Conservation (phyloP, 2,329 filamentous ascomycete species). For the Colletotrichum lentis region DNA sequence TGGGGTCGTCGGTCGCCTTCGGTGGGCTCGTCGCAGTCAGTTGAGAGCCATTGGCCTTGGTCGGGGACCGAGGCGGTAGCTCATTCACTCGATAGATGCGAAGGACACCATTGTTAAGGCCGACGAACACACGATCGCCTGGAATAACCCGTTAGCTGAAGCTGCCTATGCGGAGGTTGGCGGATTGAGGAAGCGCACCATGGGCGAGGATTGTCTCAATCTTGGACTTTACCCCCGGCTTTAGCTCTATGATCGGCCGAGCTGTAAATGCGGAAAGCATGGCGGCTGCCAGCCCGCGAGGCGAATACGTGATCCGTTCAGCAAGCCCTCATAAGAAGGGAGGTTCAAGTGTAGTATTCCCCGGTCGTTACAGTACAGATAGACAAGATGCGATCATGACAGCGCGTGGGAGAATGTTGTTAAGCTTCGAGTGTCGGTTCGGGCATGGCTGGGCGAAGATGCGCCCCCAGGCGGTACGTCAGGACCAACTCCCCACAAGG, state of each 20-base stretch:
- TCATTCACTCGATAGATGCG: conserved; percentile 94
- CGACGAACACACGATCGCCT: conserved; percentile 92
- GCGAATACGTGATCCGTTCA: conserved; percentile 35
- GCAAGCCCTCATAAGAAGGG: conserved; percentile 27
- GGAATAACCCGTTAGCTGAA: conserved; percentile 27
- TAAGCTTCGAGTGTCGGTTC: conserved; percentile 26
- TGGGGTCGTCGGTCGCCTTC: conserved; percentile 38
- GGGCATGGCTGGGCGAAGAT: conserved; percentile 28
- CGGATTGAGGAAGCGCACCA: conserved; percentile 59
- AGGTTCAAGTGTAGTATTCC: conserved; percentile 2
- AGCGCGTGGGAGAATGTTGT: conserved; percentile 16
- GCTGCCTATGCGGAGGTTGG: neutral
- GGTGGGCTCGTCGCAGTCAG: conserved; percentile 43
- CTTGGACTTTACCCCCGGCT: conserved; percentile 92
- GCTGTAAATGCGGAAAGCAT: conserved; percentile 99
- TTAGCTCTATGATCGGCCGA: conserved; percentile 95
- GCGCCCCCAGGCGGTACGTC: conserved; percentile 32
- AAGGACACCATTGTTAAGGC: conserved; percentile 86
- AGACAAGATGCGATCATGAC: conserved; percentile 29
- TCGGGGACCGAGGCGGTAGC: conserved; percentile 47
- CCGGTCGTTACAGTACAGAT: conserved; percentile 10
- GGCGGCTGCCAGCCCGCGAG: conserved; percentile 56
- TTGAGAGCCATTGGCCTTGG: conserved; percentile 51
- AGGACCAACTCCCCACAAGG: conserved; percentile 33
- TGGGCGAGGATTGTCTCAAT: conserved; percentile 96